Evolutionary conservation across 2,329 filamentous ascomycete species (phyloP).

Genomic region (Colletotrichum sojae): DNA sequence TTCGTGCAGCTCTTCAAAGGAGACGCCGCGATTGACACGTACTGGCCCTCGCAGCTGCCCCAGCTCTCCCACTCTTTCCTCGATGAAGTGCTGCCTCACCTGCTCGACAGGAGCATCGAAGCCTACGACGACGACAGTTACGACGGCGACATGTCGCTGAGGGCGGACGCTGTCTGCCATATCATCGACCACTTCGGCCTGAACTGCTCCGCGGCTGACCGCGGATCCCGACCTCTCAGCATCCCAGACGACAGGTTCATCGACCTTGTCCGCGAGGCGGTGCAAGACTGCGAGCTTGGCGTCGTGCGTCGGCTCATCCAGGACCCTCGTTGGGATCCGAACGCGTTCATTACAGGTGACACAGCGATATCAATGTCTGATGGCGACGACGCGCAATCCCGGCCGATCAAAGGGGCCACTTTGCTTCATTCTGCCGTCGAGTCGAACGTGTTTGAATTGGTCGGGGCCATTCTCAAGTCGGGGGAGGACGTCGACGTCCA

Average conservation of each 20-base stretch:
- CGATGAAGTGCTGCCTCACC: neutral
- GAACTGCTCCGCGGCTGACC: too few species aligned
- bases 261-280: conserved; percentile 3
- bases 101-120: conserved; percentile 8
- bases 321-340: conserved; percentile 39
- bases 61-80: neutral
- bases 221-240: neutral
- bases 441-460: conserved; percentile 42
- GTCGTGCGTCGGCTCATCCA: conserved; percentile 27
- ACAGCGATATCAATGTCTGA: neutral
- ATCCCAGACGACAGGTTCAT: neutral
- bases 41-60: conserved; percentile 23
- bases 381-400: too few species aligned
- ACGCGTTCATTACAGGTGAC: neutral
- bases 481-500: conserved; percentile 50
- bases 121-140: conserved; percentile 3
- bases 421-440: conserved; percentile 34
- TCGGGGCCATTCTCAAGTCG: conserved; percentile 47
- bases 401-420: neutral
- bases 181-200: conserved; percentile 6
- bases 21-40: neutral
- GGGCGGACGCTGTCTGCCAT: conserved; percentile 9
- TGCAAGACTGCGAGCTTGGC: conserved; percentile 5
- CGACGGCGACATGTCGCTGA: neutral
- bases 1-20: conserved; percentile 21